Evolutionary conservation across 139 green algal genomes (phyloP), one percentile per base, ranked within the genome.

Genomic region (Chlorella sp.): DNA sequence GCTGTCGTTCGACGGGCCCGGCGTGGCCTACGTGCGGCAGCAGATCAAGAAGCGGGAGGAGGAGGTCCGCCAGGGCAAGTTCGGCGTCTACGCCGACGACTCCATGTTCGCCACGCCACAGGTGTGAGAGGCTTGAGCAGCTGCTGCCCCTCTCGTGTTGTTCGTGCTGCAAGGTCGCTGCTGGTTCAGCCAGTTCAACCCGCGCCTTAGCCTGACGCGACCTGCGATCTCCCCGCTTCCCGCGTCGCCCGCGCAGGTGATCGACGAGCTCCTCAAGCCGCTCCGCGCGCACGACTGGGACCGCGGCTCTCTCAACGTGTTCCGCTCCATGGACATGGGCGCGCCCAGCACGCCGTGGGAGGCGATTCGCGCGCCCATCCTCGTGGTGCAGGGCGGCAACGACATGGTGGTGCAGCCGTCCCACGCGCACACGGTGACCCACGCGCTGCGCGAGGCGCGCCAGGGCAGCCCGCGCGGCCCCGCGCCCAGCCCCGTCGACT

Each of bases 271-370:
- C 73, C 62, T 88, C 32, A 75, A 49, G 5, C 88, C 88, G 5
- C 75, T 92, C 75, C 63, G 60, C 5, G 74, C 87, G 0, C 29
- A 82, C 26, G 73, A 91, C 66, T 92, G 88, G 88, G 88, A 92
- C 77, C 59, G 55, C 3, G 88, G 73, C 42, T 73, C 76, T 14
- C 75, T 92, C 36, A 34, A 79, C 24, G 80, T 78, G 36, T 85
- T 83, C 62, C 65, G 86, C 2, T 61, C 72, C 32, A 80, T 92
- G n/a, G n/a, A n/a, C n/a, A n/a, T n/a, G n/a, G n/a, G n/a, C n/a
- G n/a, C n/a, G n/a, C n/a, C n/a, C n/a, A n/a, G n/a, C n/a, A n/a
- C n/a, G n/a, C n/a, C n/a, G n/a, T n/a, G n/a, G n/a, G n/a, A n/a
- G n/a, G n/a, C n/a, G n/a, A n/a, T n/a, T n/a, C n/a, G n/a, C n/a